Evolutionary conservation across 164 flowering plant species (phyloP).

Genomic region (Euptelea pleiosperma): DNA sequence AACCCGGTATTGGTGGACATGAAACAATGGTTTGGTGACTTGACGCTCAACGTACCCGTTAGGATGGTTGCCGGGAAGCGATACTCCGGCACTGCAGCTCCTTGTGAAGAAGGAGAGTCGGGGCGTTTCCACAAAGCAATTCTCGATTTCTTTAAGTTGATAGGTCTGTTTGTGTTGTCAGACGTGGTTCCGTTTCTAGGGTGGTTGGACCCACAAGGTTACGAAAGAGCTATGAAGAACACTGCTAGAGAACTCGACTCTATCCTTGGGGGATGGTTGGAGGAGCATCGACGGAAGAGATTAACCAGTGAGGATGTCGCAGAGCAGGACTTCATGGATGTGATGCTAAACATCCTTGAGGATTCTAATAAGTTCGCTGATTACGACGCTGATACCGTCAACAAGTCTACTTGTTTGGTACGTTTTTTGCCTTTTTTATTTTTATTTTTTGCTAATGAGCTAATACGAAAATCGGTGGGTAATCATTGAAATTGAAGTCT

Average conservation of each 20-base stretch:
- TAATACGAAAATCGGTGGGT: no score
- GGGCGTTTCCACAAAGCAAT: background rate
- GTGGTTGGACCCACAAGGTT: conserved; percentile 12
- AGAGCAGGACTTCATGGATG: background rate
- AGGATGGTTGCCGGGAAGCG: conserved; percentile 18
- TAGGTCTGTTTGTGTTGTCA: conserved; percentile 4
- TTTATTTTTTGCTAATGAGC: no score
- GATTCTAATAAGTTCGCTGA: no score
- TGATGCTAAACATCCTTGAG: background rate
- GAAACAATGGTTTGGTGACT: conserved; percentile 7
- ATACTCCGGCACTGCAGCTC: background rate
- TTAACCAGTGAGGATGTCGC: no score
- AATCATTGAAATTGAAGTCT: no score
- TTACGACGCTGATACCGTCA: conserved; percentile 8
- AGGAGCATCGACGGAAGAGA: background rate
- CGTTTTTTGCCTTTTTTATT: no score
- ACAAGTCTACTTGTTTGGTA: conserved; percentile 15
- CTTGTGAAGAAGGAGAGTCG: background rate
- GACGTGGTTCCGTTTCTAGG: conserved; percentile 13
- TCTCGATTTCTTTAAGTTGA: background rate
- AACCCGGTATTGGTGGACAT: conserved; percentile 4
- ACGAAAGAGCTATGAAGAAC: conserved; percentile 4
- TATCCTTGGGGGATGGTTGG: conserved; percentile 5
- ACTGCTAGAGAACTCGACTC: background rate
- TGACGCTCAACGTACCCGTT: conserved; percentile 9